Evolutionary conservation across 2,329 filamentous ascomycete species (phyloP), one percentile per base, ranked within the genome.

Genomic region (Myriosclerotinia curreyana): DNA sequence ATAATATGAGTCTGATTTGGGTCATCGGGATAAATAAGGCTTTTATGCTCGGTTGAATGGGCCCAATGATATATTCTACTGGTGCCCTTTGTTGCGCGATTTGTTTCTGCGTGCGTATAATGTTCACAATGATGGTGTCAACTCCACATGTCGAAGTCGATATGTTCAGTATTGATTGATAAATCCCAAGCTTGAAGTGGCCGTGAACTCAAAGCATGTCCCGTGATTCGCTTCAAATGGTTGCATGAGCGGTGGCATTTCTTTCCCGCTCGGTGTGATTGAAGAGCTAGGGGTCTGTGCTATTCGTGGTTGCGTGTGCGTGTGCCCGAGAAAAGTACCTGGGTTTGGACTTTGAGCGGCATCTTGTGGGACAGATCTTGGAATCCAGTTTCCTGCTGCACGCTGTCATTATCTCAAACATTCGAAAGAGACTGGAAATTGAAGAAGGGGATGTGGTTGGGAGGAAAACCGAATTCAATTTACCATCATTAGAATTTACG

Each of bases 21-120:
- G 48, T 69, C 65, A 53, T 72, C 67, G 38, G 73, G 72, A 52
- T 73, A 72, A 40, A 77, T 66, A 42, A 78, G 69, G 71, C 73
- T 62, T 74, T 74, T 51, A 77, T 64, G 54, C 77, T 75, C 38
- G 75, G 74, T 55, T 68, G 71, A n/a, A 68, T 59, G 40, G 76
- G 74, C 5, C 76, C 75, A 28, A 74, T 71, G 7, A 77, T 71
- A 42, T 73, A 68, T 53, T 25, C 46, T 69, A 71, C 22, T 69
- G 70, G 42, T 70, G 69, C 66, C 67, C 70, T 58, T 70, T 60
- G 65, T 48, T 70, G 67, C n/a, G 73, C 71, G 53, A 76, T 71
- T 55, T 71, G 72, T 50, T 73, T 76, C 64, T 76, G 76, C 62
- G 75, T 71, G 52, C 75, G 73, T 20, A 78, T 66, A 52, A 79